A percentile compares a stretch with the other conserved stretches of the same genome.
Evolutionary conservation across 345 rosid genomes (phyloP).

Genomic region (Syzygium grande): DNA sequence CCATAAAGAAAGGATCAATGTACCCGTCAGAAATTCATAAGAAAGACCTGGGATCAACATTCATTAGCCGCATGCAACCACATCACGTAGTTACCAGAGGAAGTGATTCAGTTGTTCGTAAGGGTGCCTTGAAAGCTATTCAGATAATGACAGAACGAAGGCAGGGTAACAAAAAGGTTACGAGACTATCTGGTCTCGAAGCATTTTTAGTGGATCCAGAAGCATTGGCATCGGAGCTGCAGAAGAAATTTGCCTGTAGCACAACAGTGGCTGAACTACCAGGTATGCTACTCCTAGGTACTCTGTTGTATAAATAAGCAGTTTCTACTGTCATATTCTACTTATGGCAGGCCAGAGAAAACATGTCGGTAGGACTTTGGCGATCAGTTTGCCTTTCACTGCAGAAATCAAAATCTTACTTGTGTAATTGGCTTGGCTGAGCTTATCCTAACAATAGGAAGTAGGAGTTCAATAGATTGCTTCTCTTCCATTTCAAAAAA

Average conservation of each 20-base stretch:
- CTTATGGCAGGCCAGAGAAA: background rate
- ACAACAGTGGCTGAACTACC: slow-evolving; percentile 77
- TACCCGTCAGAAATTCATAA: slow-evolving; percentile 89
- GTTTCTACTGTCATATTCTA: background rate
- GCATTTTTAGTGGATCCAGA: slow-evolving; percentile 78
- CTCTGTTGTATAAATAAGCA: background rate
- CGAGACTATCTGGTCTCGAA: slow-evolving; percentile 74
- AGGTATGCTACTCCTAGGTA: slow-evolving; percentile 22
- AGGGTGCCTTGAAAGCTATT: slow-evolving; percentile 68
- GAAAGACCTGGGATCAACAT: slow-evolving; percentile 65
- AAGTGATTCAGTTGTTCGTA: slow-evolving; percentile 63
- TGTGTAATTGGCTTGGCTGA: background rate
- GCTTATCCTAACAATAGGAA: background rate
- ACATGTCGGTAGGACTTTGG: background rate
- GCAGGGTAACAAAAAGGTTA: slow-evolving; percentile 91
- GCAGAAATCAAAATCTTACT: background rate
- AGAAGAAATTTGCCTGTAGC: slow-evolving; percentile 97
- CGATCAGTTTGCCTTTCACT: background rate
- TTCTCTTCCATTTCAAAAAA: background rate
- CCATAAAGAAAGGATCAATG: slow-evolving; percentile 81
- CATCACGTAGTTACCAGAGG: slow-evolving; percentile 70
- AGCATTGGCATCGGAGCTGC: slow-evolving; percentile 84
- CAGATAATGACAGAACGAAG: slow-evolving; percentile 89
- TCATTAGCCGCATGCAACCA: slow-evolving; percentile 79
- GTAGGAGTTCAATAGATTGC: background rate